Conservation (phyloP, 371 early-diverging fungal genomes). For the Mortierella sp. region DNA sequence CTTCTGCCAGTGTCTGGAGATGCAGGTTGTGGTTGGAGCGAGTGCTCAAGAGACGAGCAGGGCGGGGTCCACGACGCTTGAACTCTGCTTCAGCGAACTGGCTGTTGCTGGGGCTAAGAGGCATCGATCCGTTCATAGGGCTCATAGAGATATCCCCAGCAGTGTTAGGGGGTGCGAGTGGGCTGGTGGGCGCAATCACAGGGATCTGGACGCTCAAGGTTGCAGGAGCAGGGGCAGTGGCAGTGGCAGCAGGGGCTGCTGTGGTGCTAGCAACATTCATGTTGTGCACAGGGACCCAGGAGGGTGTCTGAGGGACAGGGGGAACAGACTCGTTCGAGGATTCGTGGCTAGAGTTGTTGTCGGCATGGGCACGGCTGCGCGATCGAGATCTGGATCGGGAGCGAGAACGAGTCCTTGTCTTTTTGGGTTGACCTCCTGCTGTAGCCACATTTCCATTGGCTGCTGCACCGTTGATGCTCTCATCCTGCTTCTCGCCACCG, state of each 20-base stretch:
- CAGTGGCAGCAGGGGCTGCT: slow-evolving; percentile 14
- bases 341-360: slow-evolving; percentile 34
- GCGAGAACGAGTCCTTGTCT: slow-evolving; percentile 48
- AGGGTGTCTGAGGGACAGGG: slow-evolving; percentile 58
- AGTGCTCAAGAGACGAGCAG: slow-evolving; percentile 47
- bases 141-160: slow-evolving; percentile 23
- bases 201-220: slow-evolving; percentile 21
- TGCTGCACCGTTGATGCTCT: background rate
- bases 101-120: slow-evolving; percentile 8
- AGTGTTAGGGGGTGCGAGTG: background rate
- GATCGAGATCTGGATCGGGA: slow-evolving; percentile 48
- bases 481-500: slow-evolving; percentile 10
- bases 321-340: slow-evolving; percentile 43
- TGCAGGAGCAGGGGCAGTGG: slow-evolving; percentile 18
- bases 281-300: slow-evolving; percentile 53
- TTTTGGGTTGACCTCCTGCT: slow-evolving; percentile 36
- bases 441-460: slow-evolving; percentile 10
- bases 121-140: slow-evolving; percentile 14
- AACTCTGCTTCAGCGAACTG: slow-evolving; percentile 26
- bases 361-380: slow-evolving; percentile 33
- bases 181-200: slow-evolving; percentile 5
- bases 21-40: slow-evolving; percentile 42
- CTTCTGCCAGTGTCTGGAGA: slow-evolving; percentile 40
- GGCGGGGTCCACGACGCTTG: slow-evolving; percentile 55
- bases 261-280: slow-evolving; percentile 26